Percentiles rank a stretch among this genome's conserved stretches.
These are phyloP conservation scores for Phoma sp. DNA, from an alignment of 2,329 filamentous ascomycete species.

Conservation along the genomic window DNA sequence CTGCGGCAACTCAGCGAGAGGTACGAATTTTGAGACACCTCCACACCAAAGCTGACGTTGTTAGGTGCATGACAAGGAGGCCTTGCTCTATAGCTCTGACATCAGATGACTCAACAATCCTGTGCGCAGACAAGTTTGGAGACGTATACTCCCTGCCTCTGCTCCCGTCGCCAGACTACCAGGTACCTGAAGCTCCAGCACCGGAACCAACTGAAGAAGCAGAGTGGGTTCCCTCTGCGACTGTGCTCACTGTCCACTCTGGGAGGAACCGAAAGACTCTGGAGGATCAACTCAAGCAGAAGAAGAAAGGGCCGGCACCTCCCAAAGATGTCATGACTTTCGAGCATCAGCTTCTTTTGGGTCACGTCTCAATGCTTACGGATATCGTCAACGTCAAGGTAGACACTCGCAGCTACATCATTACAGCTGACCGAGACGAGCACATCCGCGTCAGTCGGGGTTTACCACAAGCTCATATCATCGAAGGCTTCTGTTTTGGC, in stretches of 20 bases:
- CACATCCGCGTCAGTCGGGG: constrained; percentile 89
- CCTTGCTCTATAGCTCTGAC: constrained; percentile 78
- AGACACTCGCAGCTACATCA: constrained; percentile 63
- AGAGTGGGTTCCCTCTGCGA: constrained; percentile 60
- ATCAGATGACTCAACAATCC: constrained; percentile 72
- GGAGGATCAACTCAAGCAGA: constrained; percentile 61
- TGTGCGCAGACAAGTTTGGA: constrained; percentile 93
- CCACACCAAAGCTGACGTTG: constrained; percentile 17
- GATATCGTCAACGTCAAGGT: constrained; percentile 66
- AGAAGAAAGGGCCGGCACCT: constrained; percentile 50
- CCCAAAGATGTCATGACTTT: constrained; percentile 63
- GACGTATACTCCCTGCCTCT: constrained; percentile 92
- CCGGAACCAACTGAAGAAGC: constrained; percentile 38
- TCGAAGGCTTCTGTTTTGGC: constrained; percentile 87
- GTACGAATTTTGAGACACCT: constrained; percentile 52
- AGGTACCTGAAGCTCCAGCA: constrained; percentile 27
- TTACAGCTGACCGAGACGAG: constrained; percentile 74
- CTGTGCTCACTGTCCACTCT: constrained; percentile 66
- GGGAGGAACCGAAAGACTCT: constrained; percentile 65
- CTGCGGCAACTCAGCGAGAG: constrained; percentile 75
- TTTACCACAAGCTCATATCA: constrained; percentile 82
- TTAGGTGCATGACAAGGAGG: constrained; percentile 86
- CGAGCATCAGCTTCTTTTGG: constrained; percentile 79
- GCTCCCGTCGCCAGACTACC: constrained; percentile 52
- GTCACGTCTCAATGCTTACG: constrained; percentile 95